phyloP scores from a whole-genome alignment of 2,329 filamentous ascomycete genomes.

The Sporothrix phasma region DNA sequence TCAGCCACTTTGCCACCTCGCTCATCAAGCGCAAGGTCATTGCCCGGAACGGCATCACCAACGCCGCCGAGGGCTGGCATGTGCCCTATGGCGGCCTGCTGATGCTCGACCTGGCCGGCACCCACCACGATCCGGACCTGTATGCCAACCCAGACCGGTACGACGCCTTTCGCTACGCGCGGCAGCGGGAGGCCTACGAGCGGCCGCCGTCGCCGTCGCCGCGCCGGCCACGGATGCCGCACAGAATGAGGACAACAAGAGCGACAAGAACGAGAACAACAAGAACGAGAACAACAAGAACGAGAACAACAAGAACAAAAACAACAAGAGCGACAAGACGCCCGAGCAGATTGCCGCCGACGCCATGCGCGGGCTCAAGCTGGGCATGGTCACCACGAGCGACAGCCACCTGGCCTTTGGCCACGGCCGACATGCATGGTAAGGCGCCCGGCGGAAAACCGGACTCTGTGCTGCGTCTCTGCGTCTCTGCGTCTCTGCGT shows the following conservation, averaged over 20 bases:
- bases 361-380: conserved; percentile 29
- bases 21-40: conserved; percentile 39
- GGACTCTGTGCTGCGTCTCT: too few species aligned
- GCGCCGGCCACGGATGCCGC: not conserved
- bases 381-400: conserved; percentile 45
- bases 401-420: conserved; percentile 44
- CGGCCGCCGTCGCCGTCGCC: conserved; percentile 18
- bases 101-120: conserved; percentile 34
- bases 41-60: conserved; percentile 28
- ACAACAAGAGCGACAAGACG: too few species aligned
- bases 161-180: conserved; percentile 41
- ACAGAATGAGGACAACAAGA: not conserved
- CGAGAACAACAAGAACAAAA: not conserved
- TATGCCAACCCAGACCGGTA: conserved; percentile 35
- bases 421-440: conserved; percentile 45
- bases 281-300: not conserved
- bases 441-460: too few species aligned
- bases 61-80: conserved; percentile 34
- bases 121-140: conserved; percentile 37
- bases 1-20: conserved; percentile 37
- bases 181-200: conserved; percentile 31
- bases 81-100: conserved; percentile 35
- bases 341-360: conserved; percentile 24
- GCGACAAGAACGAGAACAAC: not conserved
- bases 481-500: conserved; percentile 9